Evolutionary conservation across 179 eudicot species (phyloP).

Genomic region (Pouteria campechiana): DNA sequence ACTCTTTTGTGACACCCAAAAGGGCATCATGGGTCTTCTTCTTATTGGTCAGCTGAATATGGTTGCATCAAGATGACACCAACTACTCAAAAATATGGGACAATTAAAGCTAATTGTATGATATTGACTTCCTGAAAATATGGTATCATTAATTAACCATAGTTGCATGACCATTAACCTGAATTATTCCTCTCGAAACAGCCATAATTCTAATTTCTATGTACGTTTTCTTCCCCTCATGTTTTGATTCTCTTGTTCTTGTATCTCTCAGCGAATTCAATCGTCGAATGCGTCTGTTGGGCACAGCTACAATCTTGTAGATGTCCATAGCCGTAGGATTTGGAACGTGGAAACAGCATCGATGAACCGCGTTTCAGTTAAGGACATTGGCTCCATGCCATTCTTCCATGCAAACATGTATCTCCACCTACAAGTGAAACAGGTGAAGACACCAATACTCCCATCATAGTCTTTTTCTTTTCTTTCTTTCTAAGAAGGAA

Average conservation of each 20-base stretch:
- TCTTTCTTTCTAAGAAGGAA: slow-evolving; percentile 16
- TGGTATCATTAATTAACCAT: no score
- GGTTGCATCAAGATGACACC: no score
- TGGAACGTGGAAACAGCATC: slow-evolving; percentile 84
- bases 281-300: slow-evolving; percentile 65
- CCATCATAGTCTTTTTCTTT: not conserved
- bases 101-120: no score
- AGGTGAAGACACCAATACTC: slow-evolving; percentile 25
- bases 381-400: slow-evolving; percentile 34
- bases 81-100: no score
- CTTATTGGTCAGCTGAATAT: no score
- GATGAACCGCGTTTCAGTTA: slow-evolving; percentile 41
- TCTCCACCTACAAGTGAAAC: slow-evolving; percentile 75
- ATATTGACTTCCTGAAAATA: no score
- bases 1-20: no score
- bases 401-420: slow-evolving; percentile 95
- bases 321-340: slow-evolving; percentile 35
- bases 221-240: not conserved
- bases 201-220: not conserved
- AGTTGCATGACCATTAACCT: no score
- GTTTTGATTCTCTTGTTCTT: not conserved
- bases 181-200: no score
- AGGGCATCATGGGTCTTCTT: no score
- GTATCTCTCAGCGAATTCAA: slow-evolving; percentile 47
- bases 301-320: slow-evolving; percentile 81